phyloP scores from a whole-genome alignment of 768 basidiomycete genomes.

The Steccherinum ochraceum region DNA sequence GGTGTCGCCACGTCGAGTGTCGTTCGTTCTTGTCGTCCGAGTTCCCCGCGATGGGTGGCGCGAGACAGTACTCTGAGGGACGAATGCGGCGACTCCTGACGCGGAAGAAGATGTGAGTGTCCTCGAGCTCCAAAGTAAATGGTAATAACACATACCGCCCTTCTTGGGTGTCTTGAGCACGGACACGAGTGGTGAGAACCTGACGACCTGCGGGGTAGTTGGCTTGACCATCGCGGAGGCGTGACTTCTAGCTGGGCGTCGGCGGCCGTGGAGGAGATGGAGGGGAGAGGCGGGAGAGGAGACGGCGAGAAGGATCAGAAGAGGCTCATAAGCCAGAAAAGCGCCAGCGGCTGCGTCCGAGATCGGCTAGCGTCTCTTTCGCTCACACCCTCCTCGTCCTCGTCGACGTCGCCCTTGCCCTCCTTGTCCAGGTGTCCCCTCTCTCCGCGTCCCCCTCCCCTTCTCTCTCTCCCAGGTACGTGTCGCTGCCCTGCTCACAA shows the following conservation, averaged over 20 bases:
- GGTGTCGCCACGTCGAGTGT: background rate
- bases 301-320: background rate
- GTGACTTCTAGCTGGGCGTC: too few relatives aligned
- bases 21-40: too few relatives aligned
- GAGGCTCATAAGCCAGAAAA: too few relatives aligned
- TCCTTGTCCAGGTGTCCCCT: background rate
- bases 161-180: background rate
- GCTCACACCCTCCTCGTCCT: background rate
- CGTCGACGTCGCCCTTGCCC: background rate
- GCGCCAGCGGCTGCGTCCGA: background rate
- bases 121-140: too few relatives aligned
- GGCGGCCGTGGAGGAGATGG: background rate
- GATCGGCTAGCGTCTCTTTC: background rate
- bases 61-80: too few relatives aligned
- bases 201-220: background rate
- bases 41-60: too few relatives aligned
- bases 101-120: too few relatives aligned
- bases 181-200: background rate
- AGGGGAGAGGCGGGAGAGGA: background rate
- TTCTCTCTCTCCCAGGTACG: constrained; percentile 1
- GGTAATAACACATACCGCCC: too few relatives aligned
- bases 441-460: constrained; percentile 6
- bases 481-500: background rate
- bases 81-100: too few relatives aligned
- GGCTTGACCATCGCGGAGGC: background rate